Evolutionary conservation across 257 asterid species (phyloP).

Genomic region (Salvia rosmarinus): DNA sequence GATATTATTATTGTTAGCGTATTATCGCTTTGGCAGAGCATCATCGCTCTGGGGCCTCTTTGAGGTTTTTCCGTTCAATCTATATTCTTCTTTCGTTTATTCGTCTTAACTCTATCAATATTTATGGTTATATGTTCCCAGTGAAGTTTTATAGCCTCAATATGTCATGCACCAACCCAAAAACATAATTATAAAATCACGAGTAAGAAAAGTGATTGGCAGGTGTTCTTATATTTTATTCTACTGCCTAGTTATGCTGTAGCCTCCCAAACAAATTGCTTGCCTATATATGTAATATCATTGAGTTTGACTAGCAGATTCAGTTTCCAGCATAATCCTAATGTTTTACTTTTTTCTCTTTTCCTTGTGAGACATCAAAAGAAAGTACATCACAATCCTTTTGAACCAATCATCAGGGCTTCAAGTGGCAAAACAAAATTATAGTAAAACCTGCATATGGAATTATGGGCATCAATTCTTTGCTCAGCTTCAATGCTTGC

Average conservation of each 20-base stretch:
- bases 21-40: no score
- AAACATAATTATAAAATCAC: not conserved
- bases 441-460: slow-evolving; percentile 65
- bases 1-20: no score
- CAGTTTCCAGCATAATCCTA: slow-evolving; percentile 16
- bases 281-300: slow-evolving; percentile 4
- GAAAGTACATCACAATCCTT: slow-evolving; percentile 10
- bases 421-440: not conserved
- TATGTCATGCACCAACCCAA: slow-evolving; percentile 11
- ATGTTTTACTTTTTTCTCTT: slow-evolving; percentile 4
- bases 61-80: no score
- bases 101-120: no score
- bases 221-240: not conserved
- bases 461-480: slow-evolving; percentile 77
- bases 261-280: slow-evolving; percentile 1
- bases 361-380: slow-evolving; percentile 1
- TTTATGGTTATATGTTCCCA: not conserved
- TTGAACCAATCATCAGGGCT: slow-evolving; percentile 9
- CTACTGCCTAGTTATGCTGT: slow-evolving; percentile 15
- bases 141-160: slow-evolving; percentile 22
- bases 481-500: slow-evolving; percentile 93
- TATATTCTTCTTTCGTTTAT: no score
- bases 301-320: not conserved
- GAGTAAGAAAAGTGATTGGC: slow-evolving; percentile 3
- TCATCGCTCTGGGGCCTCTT: no score